Evolutionary conservation across 1,139 yeast genomes (phyloP).

Genomic region (Geotrichum carabidarum): DNA sequence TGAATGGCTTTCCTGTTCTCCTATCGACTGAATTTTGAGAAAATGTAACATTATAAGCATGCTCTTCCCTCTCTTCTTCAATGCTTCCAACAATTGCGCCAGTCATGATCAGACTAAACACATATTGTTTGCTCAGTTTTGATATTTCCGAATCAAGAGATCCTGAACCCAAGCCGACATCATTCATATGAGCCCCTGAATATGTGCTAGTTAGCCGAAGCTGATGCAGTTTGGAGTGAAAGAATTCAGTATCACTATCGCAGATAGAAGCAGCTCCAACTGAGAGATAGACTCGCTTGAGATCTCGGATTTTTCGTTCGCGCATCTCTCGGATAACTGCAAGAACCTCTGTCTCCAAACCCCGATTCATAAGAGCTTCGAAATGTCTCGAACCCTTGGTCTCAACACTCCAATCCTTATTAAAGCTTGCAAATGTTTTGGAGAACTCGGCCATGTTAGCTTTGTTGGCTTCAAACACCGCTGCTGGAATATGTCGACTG

Average conservation of each 20-base stretch:
- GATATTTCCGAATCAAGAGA: neutral
- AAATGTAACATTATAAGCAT: constrained; percentile 8
- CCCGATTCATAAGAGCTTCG: neutral
- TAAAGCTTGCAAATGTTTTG: neutral
- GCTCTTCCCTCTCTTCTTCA: constrained; percentile 6
- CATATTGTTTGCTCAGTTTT: constrained; percentile 8
- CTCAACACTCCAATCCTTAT: neutral
- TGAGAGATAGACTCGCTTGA: constrained; percentile 8
- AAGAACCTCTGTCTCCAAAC: constrained; percentile 1
- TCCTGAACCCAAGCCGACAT: neutral
- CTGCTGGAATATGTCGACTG: constrained; percentile 7
- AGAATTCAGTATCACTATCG: neutral
- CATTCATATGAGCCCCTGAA: neutral
- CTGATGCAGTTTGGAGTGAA: neutral
- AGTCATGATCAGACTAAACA: constrained; percentile 9
- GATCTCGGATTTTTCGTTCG: constrained; percentile 6
- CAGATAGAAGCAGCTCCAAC: constrained; percentile 1
- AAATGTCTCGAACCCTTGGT: neutral
- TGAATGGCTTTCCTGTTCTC: neutral
- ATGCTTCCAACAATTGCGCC: constrained; percentile 5
- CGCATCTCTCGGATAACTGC: constrained; percentile 10
- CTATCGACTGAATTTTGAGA: neutral
- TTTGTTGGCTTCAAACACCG: constrained; percentile 7
- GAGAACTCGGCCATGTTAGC: neutral
- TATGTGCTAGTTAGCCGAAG: neutral